phyloP scores from a whole-genome alignment of 2,329 filamentous ascomycete genomes.

The Claviceps capensis region DNA sequence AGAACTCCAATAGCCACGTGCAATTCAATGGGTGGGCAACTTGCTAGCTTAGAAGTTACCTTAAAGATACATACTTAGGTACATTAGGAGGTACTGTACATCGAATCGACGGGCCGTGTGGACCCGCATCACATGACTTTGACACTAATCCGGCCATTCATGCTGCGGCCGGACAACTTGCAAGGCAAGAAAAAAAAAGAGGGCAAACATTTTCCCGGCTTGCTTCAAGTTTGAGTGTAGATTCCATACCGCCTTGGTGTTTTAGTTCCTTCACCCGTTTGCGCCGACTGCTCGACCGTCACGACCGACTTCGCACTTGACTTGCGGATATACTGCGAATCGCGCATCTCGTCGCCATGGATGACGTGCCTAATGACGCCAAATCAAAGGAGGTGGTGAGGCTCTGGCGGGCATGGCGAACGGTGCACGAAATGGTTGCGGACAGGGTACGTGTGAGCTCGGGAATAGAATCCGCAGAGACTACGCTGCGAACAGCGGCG shows the following conservation, averaged over 20 bases:
- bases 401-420: slow-evolving; percentile 89
- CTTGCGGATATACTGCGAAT: neutral
- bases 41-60: no score
- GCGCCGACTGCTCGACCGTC: slow-evolving; percentile 1
- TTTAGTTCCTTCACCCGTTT: neutral
- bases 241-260: neutral
- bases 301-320: slow-evolving; percentile 1
- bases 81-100: neutral
- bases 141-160: neutral
- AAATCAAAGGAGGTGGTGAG: slow-evolving; percentile 44
- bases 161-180: neutral
- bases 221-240: neutral
- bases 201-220: neutral
- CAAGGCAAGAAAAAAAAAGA: neutral
- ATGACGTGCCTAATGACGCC: slow-evolving; percentile 32
- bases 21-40: neutral
- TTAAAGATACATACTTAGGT: neutral
- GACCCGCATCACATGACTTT: neutral
- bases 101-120: neutral
- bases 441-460: slow-evolving; percentile 54
- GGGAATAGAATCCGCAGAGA: neutral
- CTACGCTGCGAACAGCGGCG: neutral
- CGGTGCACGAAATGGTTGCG: slow-evolving; percentile 85
- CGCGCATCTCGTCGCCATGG: slow-evolving; percentile 16
- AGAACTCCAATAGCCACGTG: neutral